Evolutionary conservation across 2,329 filamentous ascomycete species (phyloP).

Genomic region (Cladophialophora carrionii): DNA sequence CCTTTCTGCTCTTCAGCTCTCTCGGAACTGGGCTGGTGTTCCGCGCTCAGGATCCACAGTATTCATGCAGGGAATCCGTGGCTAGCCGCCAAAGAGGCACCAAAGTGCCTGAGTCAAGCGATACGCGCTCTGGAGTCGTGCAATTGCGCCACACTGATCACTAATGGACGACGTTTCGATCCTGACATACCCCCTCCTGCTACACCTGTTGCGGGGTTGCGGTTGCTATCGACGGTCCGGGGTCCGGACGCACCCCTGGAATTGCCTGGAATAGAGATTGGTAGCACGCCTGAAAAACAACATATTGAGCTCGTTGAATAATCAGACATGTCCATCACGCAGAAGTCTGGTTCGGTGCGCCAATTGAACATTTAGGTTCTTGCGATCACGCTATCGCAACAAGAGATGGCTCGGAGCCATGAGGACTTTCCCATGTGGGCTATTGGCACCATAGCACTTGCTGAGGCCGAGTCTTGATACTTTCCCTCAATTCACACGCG

Average conservation of each 20-base stretch:
- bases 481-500: background rate
- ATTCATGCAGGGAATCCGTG: too few species aligned
- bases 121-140: constrained; percentile 9
- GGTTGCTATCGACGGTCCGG: background rate
- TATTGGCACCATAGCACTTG: constrained; percentile 6
- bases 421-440: constrained; percentile 19
- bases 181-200: constrained; percentile 13
- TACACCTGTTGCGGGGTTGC: background rate
- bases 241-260: background rate
- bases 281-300: background rate
- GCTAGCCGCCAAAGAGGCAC: constrained; percentile 3
- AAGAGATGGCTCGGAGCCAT: too few species aligned
- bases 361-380: background rate
- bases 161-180: constrained; percentile 9
- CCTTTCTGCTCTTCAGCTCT: background rate
- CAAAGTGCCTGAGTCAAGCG: background rate
- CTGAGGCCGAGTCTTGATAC: background rate
- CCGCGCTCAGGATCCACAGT: background rate
- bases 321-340: background rate
- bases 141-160: constrained; percentile 11
- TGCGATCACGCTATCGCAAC: background rate
- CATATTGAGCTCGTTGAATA: background rate
- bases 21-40: background rate
- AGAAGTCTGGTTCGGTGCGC: background rate
- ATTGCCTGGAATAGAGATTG: background rate